Conservation (phyloP, 169 alveolate species). For the Plasmodium knowlesi region DNA sequence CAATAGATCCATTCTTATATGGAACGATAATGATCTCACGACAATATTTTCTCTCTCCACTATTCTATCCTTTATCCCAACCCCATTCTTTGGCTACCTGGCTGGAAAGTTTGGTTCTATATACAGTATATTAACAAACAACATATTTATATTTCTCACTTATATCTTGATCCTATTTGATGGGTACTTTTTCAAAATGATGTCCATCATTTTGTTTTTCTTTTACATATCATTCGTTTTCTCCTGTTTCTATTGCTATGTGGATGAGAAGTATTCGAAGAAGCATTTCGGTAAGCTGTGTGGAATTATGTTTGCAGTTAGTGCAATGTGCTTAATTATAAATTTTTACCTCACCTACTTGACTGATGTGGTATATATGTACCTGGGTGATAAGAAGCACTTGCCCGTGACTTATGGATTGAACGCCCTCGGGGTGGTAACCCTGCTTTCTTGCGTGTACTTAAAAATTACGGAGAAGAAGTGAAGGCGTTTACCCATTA, state of each 20-base stretch:
- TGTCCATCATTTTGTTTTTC: slow-evolving; percentile 36
- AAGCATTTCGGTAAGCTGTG: slow-evolving; percentile 70
- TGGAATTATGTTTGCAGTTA: slow-evolving; percentile 65
- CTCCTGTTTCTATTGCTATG: slow-evolving; percentile 63
- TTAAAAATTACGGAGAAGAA: slow-evolving; percentile 55
- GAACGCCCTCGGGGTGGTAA: slow-evolving; percentile 42
- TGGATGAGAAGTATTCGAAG: slow-evolving; percentile 57
- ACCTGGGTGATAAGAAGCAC: slow-evolving; percentile 20
- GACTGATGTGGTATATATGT: slow-evolving; percentile 34
- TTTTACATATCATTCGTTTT: slow-evolving; percentile 37
- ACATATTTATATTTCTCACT: slow-evolving; percentile 21
- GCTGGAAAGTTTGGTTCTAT: slow-evolving; percentile 60
- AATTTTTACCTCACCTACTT: slow-evolving; percentile 60
- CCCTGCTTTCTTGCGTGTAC: slow-evolving; percentile 17
- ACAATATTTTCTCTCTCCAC: slow-evolving; percentile 62
- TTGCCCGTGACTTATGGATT: slow-evolving; percentile 39
- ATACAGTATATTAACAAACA: slow-evolving; percentile 41
- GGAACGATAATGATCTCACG: slow-evolving; percentile 16
- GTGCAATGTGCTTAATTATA: slow-evolving; percentile 32
- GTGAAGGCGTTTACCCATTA: background rate
- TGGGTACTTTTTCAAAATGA: background rate
- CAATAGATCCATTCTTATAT: slow-evolving; percentile 43
- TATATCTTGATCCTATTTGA: slow-evolving; percentile 43
- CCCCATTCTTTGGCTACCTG: slow-evolving; percentile 70
- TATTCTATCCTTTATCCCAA: slow-evolving; percentile 50